Conservation (phyloP, 2,329 filamentous ascomycete species). For the Apiospora phragmitis region DNA sequence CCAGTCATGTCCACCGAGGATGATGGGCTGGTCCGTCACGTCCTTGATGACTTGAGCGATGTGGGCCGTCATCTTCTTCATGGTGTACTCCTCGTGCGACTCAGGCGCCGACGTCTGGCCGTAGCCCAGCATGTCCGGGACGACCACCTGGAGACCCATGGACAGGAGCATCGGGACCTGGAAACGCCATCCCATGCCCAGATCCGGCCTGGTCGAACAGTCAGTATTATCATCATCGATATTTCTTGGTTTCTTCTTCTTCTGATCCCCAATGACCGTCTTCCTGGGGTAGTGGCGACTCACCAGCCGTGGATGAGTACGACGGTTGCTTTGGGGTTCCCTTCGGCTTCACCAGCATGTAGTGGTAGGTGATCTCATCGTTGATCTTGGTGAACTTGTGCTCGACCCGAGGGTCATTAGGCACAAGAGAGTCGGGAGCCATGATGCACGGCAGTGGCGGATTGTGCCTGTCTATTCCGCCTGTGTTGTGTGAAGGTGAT, state of each 20-base stretch:
- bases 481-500: background rate
- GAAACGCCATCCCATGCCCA: conserved; percentile 20
- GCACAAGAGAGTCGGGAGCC: conserved; percentile 49
- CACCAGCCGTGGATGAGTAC: conserved; percentile 22
- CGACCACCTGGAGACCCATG: conserved; percentile 43
- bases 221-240: background rate
- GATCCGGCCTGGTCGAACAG: conserved; percentile 13
- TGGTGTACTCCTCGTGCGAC: conserved; percentile 27
- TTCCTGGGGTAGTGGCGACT: background rate
- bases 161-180: conserved; percentile 35
- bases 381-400: conserved; percentile 64
- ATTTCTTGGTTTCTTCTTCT: background rate
- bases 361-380: conserved; percentile 49
- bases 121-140: conserved; percentile 42
- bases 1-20: conserved; percentile 36
- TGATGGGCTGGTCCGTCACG: conserved; percentile 44
- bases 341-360: conserved; percentile 16
- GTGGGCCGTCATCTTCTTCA: conserved; percentile 34
- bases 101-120: conserved; percentile 35
- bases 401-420: conserved; percentile 66
- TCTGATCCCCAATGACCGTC: background rate
- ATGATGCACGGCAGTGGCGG: background rate
- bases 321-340: conserved; percentile 18
- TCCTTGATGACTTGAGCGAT: conserved; percentile 36
- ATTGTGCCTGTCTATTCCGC: background rate